Evolutionary conservation across 371 early-diverging fungal genomes (phyloP).

Genomic region (Paraphysoderma sedebokerense): DNA sequence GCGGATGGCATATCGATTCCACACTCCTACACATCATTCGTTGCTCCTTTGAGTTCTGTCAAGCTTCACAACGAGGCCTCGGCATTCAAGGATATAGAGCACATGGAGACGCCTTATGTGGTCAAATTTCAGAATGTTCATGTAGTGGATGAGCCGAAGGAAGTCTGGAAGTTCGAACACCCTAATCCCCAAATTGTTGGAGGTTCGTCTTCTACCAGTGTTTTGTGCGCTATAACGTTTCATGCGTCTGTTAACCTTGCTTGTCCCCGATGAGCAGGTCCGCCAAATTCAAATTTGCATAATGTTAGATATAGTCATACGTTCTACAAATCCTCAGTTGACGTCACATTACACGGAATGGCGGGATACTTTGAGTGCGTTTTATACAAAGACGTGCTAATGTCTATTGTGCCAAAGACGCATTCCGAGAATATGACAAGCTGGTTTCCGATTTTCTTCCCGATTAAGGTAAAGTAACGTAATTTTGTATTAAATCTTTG

Average conservation of each 20-base stretch:
- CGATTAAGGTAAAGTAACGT: slow-evolving; percentile 32
- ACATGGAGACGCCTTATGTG: slow-evolving; percentile 79
- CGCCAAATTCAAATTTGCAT: too few relatives aligned
- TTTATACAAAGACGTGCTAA: slow-evolving; percentile 61
- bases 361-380: slow-evolving; percentile 87
- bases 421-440: slow-evolving; percentile 85
- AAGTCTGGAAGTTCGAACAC: slow-evolving; percentile 70
- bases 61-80: slow-evolving; percentile 35
- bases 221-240: too few relatives aligned
- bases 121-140: slow-evolving; percentile 53
- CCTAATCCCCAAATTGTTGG: slow-evolving; percentile 29
- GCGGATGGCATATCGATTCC: slow-evolving; percentile 83
- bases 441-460: slow-evolving; percentile 96
- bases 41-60: slow-evolving; percentile 71
- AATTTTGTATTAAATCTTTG: not conserved
- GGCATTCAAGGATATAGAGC: slow-evolving; percentile 36
- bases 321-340: not conserved
- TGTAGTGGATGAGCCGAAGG: slow-evolving; percentile 43
- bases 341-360: slow-evolving; percentile 67
- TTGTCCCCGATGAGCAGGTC: too few relatives aligned
- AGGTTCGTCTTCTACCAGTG: too few relatives aligned
- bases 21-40: slow-evolving; percentile 53
- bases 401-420: slow-evolving; percentile 68
- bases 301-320: too few relatives aligned
- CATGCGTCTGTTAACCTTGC: too few relatives aligned